A percentile compares a stretch with the other conserved stretches of the same genome.
Conservation (phyloP, 2,329 filamentous ascomycete genomes). For the Penicillium occitanis region DNA sequence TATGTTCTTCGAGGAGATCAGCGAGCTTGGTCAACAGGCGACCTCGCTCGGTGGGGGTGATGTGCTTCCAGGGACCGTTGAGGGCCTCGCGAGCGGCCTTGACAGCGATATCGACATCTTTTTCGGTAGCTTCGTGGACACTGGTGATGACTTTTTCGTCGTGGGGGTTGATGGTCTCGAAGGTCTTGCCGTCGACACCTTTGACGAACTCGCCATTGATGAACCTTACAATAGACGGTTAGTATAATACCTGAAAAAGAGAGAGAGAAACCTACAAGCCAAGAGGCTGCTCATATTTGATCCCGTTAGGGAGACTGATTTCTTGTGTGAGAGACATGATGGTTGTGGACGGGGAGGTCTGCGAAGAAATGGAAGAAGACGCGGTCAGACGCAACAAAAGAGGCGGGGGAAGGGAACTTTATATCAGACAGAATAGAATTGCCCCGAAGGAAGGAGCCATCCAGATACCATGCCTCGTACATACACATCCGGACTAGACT, state of each 20-base stretch:
- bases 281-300: slow-evolving; percentile 45
- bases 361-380: background rate
- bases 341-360: background rate
- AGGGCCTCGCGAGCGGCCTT: slow-evolving; percentile 83
- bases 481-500: background rate
- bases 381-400: background rate
- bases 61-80: slow-evolving; percentile 67
- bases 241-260: background rate
- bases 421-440: background rate
- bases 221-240: slow-evolving; percentile 45
- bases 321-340: slow-evolving; percentile 42
- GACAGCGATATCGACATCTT: slow-evolving; percentile 74
- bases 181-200: slow-evolving; percentile 80
- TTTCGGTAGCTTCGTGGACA: slow-evolving; percentile 82
- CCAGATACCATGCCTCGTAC: background rate
- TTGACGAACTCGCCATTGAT: slow-evolving; percentile 83
- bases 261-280: slow-evolving; percentile 35
- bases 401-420: background rate
- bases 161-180: slow-evolving; percentile 87
- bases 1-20: slow-evolving; percentile 75
- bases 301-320: slow-evolving; percentile 39
- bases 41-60: slow-evolving; percentile 70
- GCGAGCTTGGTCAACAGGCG: slow-evolving; percentile 72
- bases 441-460: background rate
- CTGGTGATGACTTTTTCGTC: slow-evolving; percentile 82